Evolutionary conservation across 139 green algal genomes (phyloP).

Genomic region (Protoeuglena noctilucae): DNA sequence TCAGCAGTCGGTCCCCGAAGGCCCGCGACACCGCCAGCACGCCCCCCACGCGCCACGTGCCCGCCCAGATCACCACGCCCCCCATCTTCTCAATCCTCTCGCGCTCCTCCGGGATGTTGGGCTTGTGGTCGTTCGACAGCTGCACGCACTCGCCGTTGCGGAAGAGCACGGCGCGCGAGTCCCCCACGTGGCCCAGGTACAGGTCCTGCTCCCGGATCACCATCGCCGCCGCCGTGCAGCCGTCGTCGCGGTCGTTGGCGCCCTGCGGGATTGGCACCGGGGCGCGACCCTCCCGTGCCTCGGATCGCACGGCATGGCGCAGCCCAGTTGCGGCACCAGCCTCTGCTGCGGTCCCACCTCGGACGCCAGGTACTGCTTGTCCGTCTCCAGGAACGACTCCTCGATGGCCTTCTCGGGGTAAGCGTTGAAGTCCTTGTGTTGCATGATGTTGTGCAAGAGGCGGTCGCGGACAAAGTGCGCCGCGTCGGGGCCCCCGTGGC

Average conservation of each 20-base stretch:
- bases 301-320: slow-evolving; percentile 17
- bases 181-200: slow-evolving; percentile 76
- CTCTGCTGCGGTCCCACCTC: background rate
- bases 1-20: slow-evolving; percentile 87
- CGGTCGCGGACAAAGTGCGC: slow-evolving; percentile 67
- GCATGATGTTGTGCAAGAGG: slow-evolving; percentile 69
- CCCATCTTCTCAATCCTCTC: slow-evolving; percentile 75
- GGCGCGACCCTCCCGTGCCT: slow-evolving; percentile 6
- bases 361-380: slow-evolving; percentile 39
- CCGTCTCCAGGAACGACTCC: slow-evolving; percentile 53
- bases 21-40: slow-evolving; percentile 84
- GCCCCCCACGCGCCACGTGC: slow-evolving; percentile 86
- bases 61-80: slow-evolving; percentile 78
- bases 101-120: slow-evolving; percentile 73
- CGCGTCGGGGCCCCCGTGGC: slow-evolving; percentile 70
- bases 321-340: slow-evolving; percentile 52
- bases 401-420: slow-evolving; percentile 39
- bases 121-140: slow-evolving; percentile 87
- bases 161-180: slow-evolving; percentile 72
- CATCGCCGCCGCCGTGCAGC: slow-evolving; percentile 30
- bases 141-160: slow-evolving; percentile 37
- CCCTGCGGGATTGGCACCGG: background rate
- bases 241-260: slow-evolving; percentile 10
- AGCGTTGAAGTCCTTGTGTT: too few relatives aligned
- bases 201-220: slow-evolving; percentile 42